Base-by-base conservation (phyloP, 2,329 filamentous ascomycete species). In the Exophiala mesophila region DNA sequence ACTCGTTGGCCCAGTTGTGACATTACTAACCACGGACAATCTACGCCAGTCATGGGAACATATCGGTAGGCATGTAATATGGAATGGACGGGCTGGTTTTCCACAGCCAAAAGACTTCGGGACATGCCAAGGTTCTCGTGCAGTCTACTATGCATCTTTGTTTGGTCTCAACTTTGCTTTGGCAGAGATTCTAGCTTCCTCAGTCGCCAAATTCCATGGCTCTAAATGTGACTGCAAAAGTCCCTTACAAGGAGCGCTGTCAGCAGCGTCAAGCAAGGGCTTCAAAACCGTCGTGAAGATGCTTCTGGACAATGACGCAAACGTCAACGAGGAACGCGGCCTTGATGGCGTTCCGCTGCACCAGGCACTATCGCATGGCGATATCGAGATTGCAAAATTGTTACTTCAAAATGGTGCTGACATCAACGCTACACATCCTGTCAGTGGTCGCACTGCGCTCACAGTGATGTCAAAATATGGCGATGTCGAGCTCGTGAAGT, bases 371-470 rank as follows among this genome's bases (percentile, higher is more conserved):
- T 28, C 5, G 12, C 7, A 39, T 9, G 28, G 32, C 10, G 26
- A 33, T 40, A 17, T 39, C 17, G 34, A 21, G 17, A 16, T 17
- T 12, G 39, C 37, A 3, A 30, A 43, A 30, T 9, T 28, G 7
- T 26, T 41, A 1, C 26, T 50, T 1, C 13, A 41, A 13, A 8
- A 36, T 3, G 34, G 39, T 20, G 46, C 38, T 12, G 37, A 55
- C 39, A 30, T 54, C 28, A 54, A 55, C 43, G 31, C 36, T 29
- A 19, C 38, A 40, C n/a, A n/a, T n/a, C n/a, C n/a, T n/a, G n/a
- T n/a, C n/a, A 45, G 39, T 23, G 41, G 45, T 5, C 5, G 42
- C 6, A 43, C 41, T 41, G 39, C 44, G 7, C 34, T 52, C n/a
- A 38, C 47, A 15, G 35, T 24, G 12, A 48, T 48, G 21, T 43